A percentile compares a stretch with the other conserved stretches of the same genome.
phyloP scores from a whole-genome alignment of 1,284 basidiomycete genomes.

The Ceratobasidium sp. region DNA sequence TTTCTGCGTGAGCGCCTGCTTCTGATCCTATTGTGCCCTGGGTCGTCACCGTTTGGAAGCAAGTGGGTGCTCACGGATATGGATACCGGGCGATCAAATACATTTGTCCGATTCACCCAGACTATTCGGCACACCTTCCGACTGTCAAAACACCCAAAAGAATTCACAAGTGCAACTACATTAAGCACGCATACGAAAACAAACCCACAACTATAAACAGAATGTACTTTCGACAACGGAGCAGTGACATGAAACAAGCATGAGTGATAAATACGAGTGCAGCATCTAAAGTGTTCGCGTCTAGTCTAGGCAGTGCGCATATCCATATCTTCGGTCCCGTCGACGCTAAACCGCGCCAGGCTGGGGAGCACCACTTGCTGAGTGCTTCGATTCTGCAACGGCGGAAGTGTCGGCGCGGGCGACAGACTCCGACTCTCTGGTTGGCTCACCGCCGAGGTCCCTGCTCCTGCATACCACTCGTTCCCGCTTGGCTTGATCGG shows the following conservation, averaged over 20 bases:
- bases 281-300: not conserved
- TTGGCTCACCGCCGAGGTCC: constrained; percentile 36
- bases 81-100: too few species aligned
- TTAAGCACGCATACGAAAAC: not conserved
- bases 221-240: not conserved
- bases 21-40: too few species aligned
- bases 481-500: constrained; percentile 58
- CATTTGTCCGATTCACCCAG: too few species aligned
- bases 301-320: constrained; percentile 13
- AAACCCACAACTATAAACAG: not conserved
- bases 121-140: too few species aligned
- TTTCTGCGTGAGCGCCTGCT: not conserved
- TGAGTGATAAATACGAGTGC: not conserved
- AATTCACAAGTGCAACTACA: too few species aligned
- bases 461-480: constrained; percentile 12
- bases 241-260: not conserved
- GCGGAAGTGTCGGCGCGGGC: constrained; percentile 31
- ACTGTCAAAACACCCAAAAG: too few species aligned
- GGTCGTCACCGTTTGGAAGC: too few species aligned
- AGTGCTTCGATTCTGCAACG: constrained; percentile 27
- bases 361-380: constrained; percentile 32
- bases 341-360: constrained; percentile 27
- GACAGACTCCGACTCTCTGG: constrained; percentile 35
- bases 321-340: constrained; percentile 27
- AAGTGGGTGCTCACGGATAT: too few species aligned